These are phyloP conservation scores for Brassica carinata DNA, from an alignment of 345 rosid species.

Conservation along the genomic window DNA sequence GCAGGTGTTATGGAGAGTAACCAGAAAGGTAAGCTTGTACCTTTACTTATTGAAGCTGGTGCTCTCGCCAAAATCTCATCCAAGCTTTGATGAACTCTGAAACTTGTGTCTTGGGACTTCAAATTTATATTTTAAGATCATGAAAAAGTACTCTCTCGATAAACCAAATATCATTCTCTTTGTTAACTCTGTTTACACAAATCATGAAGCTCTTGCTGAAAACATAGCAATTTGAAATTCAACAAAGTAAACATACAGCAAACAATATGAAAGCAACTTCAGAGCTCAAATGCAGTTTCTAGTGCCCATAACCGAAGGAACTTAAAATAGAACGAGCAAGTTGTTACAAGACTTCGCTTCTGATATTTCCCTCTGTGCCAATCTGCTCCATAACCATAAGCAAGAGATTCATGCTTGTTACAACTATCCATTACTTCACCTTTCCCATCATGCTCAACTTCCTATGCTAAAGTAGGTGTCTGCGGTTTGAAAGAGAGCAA, in stretches of 20 bases:
- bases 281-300: slow-evolving; percentile 16
- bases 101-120: background rate
- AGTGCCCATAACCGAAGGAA: slow-evolving; percentile 75
- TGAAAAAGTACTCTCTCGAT: background rate
- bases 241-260: background rate
- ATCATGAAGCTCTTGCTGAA: background rate
- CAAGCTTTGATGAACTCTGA: slow-evolving; percentile 43
- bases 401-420: slow-evolving; percentile 65
- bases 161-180: background rate
- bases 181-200: background rate
- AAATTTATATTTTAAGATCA: background rate
- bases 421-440: slow-evolving; percentile 61
- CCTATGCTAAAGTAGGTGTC: background rate
- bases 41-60: slow-evolving; percentile 62
- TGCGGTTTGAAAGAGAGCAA: slow-evolving; percentile 58
- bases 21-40: slow-evolving; percentile 53
- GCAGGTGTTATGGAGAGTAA: slow-evolving; percentile 58
- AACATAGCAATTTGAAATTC: background rate
- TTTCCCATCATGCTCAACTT: slow-evolving; percentile 35
- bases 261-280: background rate
- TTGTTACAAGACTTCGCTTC: slow-evolving; percentile 57
- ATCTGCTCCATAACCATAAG: slow-evolving; percentile 69
- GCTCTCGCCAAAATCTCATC: slow-evolving; percentile 50
- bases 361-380: slow-evolving; percentile 60
- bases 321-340: slow-evolving; percentile 80